Base-by-base conservation (phyloP, 768 basidiomycete species). In the Naganishia randhawae region DNA sequence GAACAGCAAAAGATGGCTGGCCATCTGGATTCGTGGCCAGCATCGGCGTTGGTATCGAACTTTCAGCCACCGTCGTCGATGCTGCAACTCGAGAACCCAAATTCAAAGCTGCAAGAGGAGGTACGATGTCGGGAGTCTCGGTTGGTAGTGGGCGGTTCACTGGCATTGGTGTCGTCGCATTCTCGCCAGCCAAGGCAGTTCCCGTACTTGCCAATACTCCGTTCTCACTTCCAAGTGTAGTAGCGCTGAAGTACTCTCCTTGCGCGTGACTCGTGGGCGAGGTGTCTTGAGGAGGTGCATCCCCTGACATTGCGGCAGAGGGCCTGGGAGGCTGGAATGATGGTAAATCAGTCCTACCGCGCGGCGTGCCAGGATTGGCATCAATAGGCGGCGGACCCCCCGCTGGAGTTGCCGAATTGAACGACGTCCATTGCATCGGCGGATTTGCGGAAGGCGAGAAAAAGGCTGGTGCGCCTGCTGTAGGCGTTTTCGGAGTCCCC, bases 351-450 rank as follows among this genome's bases (percentile, higher is more conserved):
- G n/a, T 48, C 7, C 45, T 48, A 22, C 45, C 25, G 45, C 45
- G 19, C 19, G 45, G n/a, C 45, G 45, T 48, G 14, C 19, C 45
- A 17, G 45, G 41, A 13, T 31, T 41, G 61, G 35, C 37, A 5
- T 19, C 17, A 19, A 29, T 35, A 16, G 31, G 29, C 19, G 53
- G 27, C 3, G 37, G 22, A 8, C 19, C 19, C 35, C 25, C 39
- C 53, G 50, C 39, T 16, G 75, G 73, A 0, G 75, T 71, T 4
- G 68, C 35, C 10, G 66, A 41, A n/a, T 72, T 72, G 55, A 77
- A 77, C 50, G 70, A 68, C 13, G 73, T 72, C 76, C 76, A 77
- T 3, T 48, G 67, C n/a, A n/a, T n/a, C n/a, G 32, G 67, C 41
- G 29, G 67, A 50, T n/a, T 68, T 52, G 33, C 48, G 37, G 41